Conservation (phyloP, 1,284 basidiomycete species). For the Apiotrichum mycotoxinovorans region DNA sequence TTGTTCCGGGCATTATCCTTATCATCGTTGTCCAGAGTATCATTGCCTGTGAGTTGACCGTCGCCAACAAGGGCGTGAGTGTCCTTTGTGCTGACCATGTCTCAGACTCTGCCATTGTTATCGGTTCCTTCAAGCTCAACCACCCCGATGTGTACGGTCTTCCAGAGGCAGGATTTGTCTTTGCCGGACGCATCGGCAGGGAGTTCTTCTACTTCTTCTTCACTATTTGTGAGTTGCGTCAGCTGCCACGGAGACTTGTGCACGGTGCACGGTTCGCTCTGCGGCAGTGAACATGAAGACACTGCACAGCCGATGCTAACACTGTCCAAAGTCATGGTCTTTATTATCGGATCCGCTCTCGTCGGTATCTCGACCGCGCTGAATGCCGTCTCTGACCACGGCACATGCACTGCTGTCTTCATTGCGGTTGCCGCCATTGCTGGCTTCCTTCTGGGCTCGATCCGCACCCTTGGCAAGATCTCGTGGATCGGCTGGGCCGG, state of each 20-base stretch:
- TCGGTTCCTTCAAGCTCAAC: constrained; percentile 27
- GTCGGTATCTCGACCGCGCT: constrained; percentile 27
- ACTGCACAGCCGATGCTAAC: too few relatives aligned
- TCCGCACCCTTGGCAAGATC: constrained; percentile 45
- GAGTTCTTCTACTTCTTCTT: constrained; percentile 13
- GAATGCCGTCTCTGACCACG: constrained; percentile 24
- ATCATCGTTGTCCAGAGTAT: constrained; percentile 33
- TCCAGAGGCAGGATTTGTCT: constrained; percentile 30
- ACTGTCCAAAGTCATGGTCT: constrained; percentile 21
- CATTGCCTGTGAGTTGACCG: constrained; percentile 28
- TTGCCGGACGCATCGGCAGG: constrained; percentile 24
- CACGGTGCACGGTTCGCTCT: too few relatives aligned
- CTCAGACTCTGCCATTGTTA: constrained; percentile 15
- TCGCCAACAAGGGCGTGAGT: too few relatives aligned
- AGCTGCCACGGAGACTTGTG: too few relatives aligned
- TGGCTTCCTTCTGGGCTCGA: constrained; percentile 34
- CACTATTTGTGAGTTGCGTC: constrained; percentile 5
- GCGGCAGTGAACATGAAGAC: too few relatives aligned
- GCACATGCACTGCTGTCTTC: constrained; percentile 33
- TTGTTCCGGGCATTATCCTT: constrained; percentile 36
- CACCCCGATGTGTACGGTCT: constrained; percentile 27
- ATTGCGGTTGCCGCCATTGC: constrained; percentile 36
- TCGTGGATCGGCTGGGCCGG: constrained; percentile 47
- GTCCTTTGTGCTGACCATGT: neutral
- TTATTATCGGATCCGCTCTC: constrained; percentile 28